Percentiles rank a stretch among this genome's conserved stretches.
phyloP scores from a whole-genome alignment of 805 yeast genomes.

The Candida maesae region DNA sequence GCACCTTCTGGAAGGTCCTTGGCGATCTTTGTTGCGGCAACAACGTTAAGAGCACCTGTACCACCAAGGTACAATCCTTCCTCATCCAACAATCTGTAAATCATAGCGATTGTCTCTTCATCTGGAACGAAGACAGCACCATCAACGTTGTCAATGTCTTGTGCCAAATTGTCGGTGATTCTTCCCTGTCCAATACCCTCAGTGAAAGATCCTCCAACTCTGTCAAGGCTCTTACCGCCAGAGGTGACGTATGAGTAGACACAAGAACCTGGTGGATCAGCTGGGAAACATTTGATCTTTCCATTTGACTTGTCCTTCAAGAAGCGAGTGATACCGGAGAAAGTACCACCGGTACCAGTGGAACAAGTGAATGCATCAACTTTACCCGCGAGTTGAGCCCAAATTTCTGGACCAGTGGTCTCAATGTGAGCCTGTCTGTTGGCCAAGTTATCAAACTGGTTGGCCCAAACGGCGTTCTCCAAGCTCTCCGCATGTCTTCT shows the following conservation, averaged over 20 bases:
- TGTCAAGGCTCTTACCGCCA: conserved; percentile 61
- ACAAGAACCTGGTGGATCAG: conserved; percentile 94
- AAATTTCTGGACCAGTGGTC: conserved; percentile 90
- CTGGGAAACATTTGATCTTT: conserved; percentile 59
- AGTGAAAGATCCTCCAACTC: conserved; percentile 83
- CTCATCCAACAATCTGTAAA: conserved; percentile 76
- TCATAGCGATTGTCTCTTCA: conserved; percentile 76
- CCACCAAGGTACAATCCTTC: conserved; percentile 93
- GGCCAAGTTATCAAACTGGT: conserved; percentile 86
- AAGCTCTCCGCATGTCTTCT: conserved; percentile 73
- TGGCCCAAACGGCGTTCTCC: conserved; percentile 86
- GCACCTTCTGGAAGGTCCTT: conserved; percentile 68
- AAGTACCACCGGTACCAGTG: conserved; percentile 92
- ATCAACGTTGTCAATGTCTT: conserved; percentile 70
- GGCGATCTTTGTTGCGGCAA: conserved; percentile 81
- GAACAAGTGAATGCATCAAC: conserved; percentile 86
- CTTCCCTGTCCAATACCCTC: conserved; percentile 98
- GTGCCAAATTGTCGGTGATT: conserved; percentile 75
- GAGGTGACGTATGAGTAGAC: conserved; percentile 73
- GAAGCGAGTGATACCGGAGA: conserved; percentile 80
- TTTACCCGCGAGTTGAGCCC: conserved; percentile 76
- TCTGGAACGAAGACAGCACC: conserved; percentile 80
- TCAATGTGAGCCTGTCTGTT: conserved; percentile 86
- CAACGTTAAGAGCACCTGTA: conserved; percentile 86
- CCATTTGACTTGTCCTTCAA: conserved; percentile 67